These are phyloP conservation scores for Naganishia cerealis DNA, from an alignment of 1,284 basidiomycete genomes.

Conservation along the genomic window DNA sequence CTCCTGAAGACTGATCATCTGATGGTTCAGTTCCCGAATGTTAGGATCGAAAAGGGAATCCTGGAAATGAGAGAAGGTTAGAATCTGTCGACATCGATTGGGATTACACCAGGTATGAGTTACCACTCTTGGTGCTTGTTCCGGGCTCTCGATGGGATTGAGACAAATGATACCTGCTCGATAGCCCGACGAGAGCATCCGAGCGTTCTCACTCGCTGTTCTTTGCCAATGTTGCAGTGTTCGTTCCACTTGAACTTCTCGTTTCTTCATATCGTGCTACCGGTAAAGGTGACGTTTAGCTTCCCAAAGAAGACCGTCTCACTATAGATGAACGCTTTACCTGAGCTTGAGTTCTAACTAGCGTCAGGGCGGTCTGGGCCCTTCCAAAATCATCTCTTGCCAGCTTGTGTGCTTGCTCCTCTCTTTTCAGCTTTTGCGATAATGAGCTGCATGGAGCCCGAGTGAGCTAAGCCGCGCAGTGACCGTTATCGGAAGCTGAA, in stretches of 20 bases:
- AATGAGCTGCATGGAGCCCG: background rate
- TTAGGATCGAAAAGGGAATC: conserved; percentile 67
- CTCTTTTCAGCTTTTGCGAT: conserved; percentile 56
- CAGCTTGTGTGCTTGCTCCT: conserved; percentile 67
- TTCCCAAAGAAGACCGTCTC: background rate
- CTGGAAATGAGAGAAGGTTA: conserved; percentile 35
- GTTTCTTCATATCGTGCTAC: conserved; percentile 69
- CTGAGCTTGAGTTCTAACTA: conserved; percentile 49
- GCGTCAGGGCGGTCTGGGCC: conserved; percentile 49
- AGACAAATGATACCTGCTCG: conserved; percentile 44
- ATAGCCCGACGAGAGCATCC: conserved; percentile 35
- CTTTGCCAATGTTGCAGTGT: conserved; percentile 74
- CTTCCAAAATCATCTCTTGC: conserved; percentile 52
- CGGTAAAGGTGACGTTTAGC: background rate
- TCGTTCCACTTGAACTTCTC: conserved; percentile 74
- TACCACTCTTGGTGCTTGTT: conserved; percentile 41
- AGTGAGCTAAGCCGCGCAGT: no score
- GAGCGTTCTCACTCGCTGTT: conserved; percentile 64
- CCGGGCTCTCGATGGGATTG: conserved; percentile 47
- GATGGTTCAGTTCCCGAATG: conserved; percentile 70
- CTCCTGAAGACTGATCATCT: conserved; percentile 65
- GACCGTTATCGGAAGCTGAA: background rate
- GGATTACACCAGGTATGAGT: conserved; percentile 12
- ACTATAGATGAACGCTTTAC: conserved; percentile 38
- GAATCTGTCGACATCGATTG: background rate